Evolutionary conservation across 306 rosid genomes (phyloP).

Genomic region (Vigna unguiculata): DNA sequence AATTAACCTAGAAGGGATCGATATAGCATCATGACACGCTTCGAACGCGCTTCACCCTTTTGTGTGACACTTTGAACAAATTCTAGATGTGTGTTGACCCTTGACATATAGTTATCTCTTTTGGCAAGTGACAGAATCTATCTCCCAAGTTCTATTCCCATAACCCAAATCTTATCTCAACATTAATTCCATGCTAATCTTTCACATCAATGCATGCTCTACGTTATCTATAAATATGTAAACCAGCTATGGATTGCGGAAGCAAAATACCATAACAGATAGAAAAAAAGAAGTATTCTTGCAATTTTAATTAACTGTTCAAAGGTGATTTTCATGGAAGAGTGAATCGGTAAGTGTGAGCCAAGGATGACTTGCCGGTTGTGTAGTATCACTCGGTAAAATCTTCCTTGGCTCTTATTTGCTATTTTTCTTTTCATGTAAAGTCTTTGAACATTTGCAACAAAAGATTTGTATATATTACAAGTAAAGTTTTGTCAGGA

Average conservation of each 20-base stretch:
- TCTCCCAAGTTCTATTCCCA: neutral
- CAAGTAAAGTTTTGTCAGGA: too few species aligned
- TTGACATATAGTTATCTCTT: constrained; percentile 6
- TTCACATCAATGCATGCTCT: constrained; percentile 4
- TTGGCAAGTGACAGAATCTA: constrained; percentile 8
- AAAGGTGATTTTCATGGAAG: neutral
- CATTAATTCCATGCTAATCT: neutral
- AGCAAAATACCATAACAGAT: neutral
- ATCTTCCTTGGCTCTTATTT: constrained; percentile 18
- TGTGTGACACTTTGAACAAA: constrained; percentile 11
- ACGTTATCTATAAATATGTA: neutral
- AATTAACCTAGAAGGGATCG: neutral
- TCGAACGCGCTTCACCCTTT: neutral
- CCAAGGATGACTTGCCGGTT: constrained; percentile 47
- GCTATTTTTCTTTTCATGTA: constrained; percentile 12
- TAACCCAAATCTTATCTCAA: neutral
- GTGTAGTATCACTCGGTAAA: neutral
- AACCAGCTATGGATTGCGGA: neutral
- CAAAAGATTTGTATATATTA: too few species aligned
- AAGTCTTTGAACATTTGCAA: neutral
- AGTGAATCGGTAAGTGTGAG: constrained; percentile 27
- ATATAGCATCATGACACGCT: neutral
- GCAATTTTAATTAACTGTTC: neutral
- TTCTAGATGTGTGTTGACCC: neutral
- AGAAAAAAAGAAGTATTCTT: neutral